phyloP scores from a whole-genome alignment of 495 filamentous ascomycete species.

The Mytilinidion resinicola region DNA sequence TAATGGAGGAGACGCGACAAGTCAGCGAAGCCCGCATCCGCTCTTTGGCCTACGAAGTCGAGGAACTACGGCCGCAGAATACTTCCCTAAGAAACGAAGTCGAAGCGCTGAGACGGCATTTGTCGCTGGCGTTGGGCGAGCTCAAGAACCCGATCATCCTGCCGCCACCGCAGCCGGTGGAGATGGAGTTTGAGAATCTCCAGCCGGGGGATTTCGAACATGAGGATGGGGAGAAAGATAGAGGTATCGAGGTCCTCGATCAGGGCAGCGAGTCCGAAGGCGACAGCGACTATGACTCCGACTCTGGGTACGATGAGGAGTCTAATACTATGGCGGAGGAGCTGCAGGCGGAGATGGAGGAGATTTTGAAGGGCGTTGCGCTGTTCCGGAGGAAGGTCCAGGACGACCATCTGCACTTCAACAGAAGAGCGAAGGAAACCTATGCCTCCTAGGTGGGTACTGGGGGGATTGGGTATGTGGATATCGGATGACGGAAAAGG shows the following conservation, averaged over 20 bases:
- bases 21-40: conserved; percentile 88
- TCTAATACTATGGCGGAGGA: conserved; percentile 42
- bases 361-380: conserved; percentile 60
- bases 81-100: conserved; percentile 72
- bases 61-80: conserved; percentile 35
- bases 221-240: conserved; percentile 15
- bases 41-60: conserved; percentile 65
- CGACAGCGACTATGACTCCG: conserved; percentile 35
- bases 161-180: conserved; percentile 25
- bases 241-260: conserved; percentile 32
- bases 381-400: conserved; percentile 77
- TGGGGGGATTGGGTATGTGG: background rate
- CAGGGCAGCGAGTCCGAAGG: conserved; percentile 26
- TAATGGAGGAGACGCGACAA: conserved; percentile 87
- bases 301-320: conserved; percentile 42
- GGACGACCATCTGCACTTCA: conserved; percentile 63
- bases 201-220: conserved; percentile 23
- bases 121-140: conserved; percentile 78
- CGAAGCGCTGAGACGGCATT: conserved; percentile 75
- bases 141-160: conserved; percentile 81
- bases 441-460: background rate
- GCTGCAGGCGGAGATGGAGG: conserved; percentile 38
- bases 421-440: conserved; percentile 8
- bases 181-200: conserved; percentile 1
- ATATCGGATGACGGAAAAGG: background rate